Percentiles rank a stretch among this genome's conserved stretches.
Evolutionary conservation across 148 eudicot genomes (phyloP).

Genomic region (Arctostaphylos glauca): DNA sequence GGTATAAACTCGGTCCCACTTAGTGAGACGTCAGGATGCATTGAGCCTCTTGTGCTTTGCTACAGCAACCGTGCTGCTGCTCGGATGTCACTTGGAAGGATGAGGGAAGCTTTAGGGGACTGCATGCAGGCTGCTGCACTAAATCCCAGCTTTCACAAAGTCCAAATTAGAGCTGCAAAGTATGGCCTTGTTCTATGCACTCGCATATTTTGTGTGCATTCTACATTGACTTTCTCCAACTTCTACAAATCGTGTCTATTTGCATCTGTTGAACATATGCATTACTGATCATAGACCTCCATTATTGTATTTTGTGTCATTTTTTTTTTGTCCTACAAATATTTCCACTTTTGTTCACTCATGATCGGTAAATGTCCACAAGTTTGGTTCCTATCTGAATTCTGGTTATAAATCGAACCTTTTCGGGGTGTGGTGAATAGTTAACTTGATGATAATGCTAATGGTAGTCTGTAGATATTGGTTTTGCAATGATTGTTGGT

Average conservation of each 20-base stretch:
- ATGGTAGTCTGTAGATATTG: not conserved
- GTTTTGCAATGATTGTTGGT: not conserved
- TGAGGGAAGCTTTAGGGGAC: slow-evolving; percentile 81
- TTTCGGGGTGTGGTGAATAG: not conserved
- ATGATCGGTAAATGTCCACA: not conserved
- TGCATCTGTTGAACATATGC: not conserved
- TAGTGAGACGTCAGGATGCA: slow-evolving; percentile 29
- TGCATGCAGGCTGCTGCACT: slow-evolving; percentile 67
- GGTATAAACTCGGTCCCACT: slow-evolving; percentile 59
- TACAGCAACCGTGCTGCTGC: slow-evolving; percentile 97
- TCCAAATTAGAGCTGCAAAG: slow-evolving; percentile 85
- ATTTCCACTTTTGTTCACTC: not conserved
- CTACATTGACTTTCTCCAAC: not conserved
- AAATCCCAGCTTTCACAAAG: slow-evolving; percentile 72
- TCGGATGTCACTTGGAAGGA: slow-evolving; percentile 72
- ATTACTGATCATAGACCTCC: not conserved
- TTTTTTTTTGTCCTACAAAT: not conserved
- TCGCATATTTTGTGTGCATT: not conserved
- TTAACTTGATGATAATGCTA: not conserved
- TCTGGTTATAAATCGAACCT: not conserved
- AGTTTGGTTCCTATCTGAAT: not conserved
- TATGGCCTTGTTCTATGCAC: slow-evolving; percentile 34
- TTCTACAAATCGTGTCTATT: not conserved
- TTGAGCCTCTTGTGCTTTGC: slow-evolving; percentile 73
- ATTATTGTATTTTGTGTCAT: not conserved